Base-by-base conservation (phyloP, 306 rosid genomes). In the Dryas octopetala region DNA sequence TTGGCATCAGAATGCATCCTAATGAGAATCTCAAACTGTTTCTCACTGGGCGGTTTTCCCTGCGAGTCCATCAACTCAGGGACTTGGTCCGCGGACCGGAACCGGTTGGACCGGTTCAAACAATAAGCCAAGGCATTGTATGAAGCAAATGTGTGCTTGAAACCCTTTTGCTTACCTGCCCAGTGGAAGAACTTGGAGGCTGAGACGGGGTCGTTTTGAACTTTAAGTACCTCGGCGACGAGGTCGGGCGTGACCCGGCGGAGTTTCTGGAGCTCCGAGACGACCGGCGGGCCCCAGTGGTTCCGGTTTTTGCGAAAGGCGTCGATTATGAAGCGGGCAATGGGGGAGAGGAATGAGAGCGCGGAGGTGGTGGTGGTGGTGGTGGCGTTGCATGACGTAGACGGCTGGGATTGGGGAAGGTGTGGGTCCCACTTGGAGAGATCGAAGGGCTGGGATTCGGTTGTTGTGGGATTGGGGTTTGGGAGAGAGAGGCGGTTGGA, bases 11-110 rank as follows among this genome's bases (percentile, higher is more conserved):
- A 57, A 40, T 91, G 98, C 93, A 90, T 91, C 46, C 95, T 76
- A 44, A 91, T 87, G 10, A 94, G 74, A 51, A 94, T 94, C 90
- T 94, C 97, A 9, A 90, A 94, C 78, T 94, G 91, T 66, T 90
- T 94, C 84, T 91, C 91, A n/a, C 85, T 86, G 0, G 98, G 97
- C 1, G 90, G 88, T 54, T 82, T 94, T 13, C 97, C 97, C 50
- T 94, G 97, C 0, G 95, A 83, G 6, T 80, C 86, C 98, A 90
- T 94, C 44, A 91, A 82, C 38, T 94, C 95, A 0, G 96, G 97
- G 23, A 91, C 70, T 67, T 88, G 90, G 78, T 90, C 95, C 0
- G 91, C 96, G 0, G 88, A 85, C 4, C 89, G 73, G 68, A 83
- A 90, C 14, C 80, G 88, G 40, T 85, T 77, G 14, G 68, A 43